Evolutionary conservation across 805 yeast genomes (phyloP).

Genomic region (Spathaspora gorwiae): DNA sequence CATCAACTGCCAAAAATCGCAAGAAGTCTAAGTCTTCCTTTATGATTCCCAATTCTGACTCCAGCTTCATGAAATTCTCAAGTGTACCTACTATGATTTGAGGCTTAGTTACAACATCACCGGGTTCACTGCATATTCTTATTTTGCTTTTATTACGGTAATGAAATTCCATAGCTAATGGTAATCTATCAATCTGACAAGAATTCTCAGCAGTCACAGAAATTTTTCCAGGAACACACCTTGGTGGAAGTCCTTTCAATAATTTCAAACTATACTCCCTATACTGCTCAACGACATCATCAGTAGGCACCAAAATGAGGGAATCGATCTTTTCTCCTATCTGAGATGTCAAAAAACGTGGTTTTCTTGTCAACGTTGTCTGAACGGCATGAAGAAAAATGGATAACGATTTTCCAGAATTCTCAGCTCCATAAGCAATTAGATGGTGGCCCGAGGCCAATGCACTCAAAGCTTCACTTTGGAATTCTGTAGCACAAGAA

Average conservation of each 20-base stretch:
- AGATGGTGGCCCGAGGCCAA: constrained; percentile 14
- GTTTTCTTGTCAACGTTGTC: constrained; percentile 14
- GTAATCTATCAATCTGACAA: constrained; percentile 12
- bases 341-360: constrained; percentile 12
- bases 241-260: constrained; percentile 14
- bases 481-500: constrained; percentile 15
- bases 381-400: constrained; percentile 16
- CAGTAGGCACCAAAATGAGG: constrained; percentile 22
- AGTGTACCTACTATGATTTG: constrained; percentile 18
- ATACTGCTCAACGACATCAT: constrained; percentile 16
- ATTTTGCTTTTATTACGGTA: constrained; percentile 4
- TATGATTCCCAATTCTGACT: neutral
- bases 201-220: neutral
- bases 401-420: constrained; percentile 19
- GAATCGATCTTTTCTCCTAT: constrained; percentile 11
- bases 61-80: constrained; percentile 5
- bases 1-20: constrained; percentile 21
- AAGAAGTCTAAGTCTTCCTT: constrained; percentile 7
- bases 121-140: constrained; percentile 1
- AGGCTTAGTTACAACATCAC: constrained; percentile 7
- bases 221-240: constrained; percentile 17
- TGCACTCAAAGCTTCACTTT: constrained; percentile 14
- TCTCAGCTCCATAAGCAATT: constrained; percentile 10
- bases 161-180: constrained; percentile 13
- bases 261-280: constrained; percentile 7